These are phyloP conservation scores for Globisporangium alternatum DNA, from an alignment of 352 stramenopile genomes.

Conservation along the genomic window DNA sequence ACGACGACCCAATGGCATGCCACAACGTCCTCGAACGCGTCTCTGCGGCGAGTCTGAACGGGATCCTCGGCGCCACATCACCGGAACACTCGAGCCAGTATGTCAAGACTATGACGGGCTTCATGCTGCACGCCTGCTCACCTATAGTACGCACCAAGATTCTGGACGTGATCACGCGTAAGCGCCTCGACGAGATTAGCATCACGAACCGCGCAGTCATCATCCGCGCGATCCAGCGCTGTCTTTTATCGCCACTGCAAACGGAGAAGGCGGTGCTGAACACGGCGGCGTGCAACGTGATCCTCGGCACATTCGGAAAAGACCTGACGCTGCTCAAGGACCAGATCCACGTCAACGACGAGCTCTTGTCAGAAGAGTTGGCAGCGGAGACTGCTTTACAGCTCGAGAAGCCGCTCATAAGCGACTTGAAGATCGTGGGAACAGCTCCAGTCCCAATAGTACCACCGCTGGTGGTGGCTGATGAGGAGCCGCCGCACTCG, in stretches of 20 bases:
- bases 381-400: not conserved
- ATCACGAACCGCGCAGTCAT: constrained; percentile 74
- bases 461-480: not conserved
- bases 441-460: not conserved
- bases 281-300: constrained; percentile 63
- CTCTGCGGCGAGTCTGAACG: constrained; percentile 66
- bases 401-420: not conserved
- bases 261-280: constrained; percentile 66
- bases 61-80: constrained; percentile 73
- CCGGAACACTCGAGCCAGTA: constrained; percentile 73
- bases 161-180: constrained; percentile 70
- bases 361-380: constrained; percentile 33
- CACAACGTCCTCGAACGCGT: constrained; percentile 67
- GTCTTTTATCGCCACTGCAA: constrained; percentile 64
- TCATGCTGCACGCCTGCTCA: constrained; percentile 76
- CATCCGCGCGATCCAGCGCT: constrained; percentile 76
- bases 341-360: constrained; percentile 67
- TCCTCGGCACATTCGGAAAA: constrained; percentile 61
- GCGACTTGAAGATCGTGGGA: not conserved
- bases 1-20: constrained; percentile 65
- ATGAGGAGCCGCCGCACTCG: constrained; percentile 50
- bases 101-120: constrained; percentile 80
- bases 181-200: constrained; percentile 66
- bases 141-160: constrained; percentile 61
- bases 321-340: constrained; percentile 81